Base-by-base conservation (phyloP, 1,284 basidiomycete genomes). In the Exsudoporus floridanus region DNA sequence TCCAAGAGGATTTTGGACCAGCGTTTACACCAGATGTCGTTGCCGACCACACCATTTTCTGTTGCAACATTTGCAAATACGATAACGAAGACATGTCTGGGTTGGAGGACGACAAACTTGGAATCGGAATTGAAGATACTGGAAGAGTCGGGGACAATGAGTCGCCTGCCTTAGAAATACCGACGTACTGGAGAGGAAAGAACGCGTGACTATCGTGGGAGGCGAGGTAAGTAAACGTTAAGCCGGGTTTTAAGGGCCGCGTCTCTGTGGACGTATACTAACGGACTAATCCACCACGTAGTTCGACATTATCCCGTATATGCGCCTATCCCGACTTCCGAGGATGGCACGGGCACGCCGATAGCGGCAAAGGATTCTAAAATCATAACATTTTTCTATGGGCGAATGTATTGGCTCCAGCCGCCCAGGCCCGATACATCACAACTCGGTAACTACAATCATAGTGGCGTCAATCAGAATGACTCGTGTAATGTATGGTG, bases 271-370 rank as follows among this genome's bases (percentile, higher is more conserved):
- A n/a, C n/a, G n/a, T n/a, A n/a, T n/a, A n/a, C n/a, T n/a, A n/a
- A n/a, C 38, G 30, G 16, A 34, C 37, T 53, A 55, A 52, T 36
- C 39, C 14, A 21, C 10, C 60, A 7, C 46, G 12, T 65, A 96
- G 93, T 93, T 94, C 69, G 94, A 94, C 63, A 88, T 96, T 82
- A 79, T 97, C 2, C 86, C 91, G 6, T 97, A 93, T 69, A n/a
- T n/a, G n/a, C n/a, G n/a, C n/a, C n/a, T n/a, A n/a, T n/a, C n/a
- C n/a, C n/a, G n/a, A n/a, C n/a, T 7, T 82, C 83, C 8, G 84
- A 85, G 47, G 78, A 80, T 59, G 80, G 80, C 34, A 73, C 67
- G 30, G 77, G 74, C 18, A 81, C 79, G 14, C 74, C 77, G 16
- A n/a, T n/a, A n/a, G n/a, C n/a, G n/a, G n/a, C n/a, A n/a, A n/a